A percentile compares a stretch with the other conserved stretches of the same genome.
Conservation (phyloP, 371 early-diverging fungal genomes). For the Mortierella sp. region DNA sequence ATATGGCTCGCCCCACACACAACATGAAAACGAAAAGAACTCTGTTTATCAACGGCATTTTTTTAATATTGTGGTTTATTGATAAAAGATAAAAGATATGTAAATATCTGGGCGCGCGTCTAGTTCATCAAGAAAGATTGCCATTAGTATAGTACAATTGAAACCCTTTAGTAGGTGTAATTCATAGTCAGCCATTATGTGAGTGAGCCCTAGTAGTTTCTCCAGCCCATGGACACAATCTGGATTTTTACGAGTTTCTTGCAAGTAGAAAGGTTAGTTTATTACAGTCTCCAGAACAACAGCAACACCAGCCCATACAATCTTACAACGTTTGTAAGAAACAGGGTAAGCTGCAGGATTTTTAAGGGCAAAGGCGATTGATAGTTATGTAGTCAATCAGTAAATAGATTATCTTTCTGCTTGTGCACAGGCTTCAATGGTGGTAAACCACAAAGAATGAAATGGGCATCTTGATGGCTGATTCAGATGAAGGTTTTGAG, state of each 20-base stretch:
- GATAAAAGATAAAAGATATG: no score
- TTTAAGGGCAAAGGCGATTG: no score
- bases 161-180: not conserved
- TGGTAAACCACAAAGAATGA: not conserved
- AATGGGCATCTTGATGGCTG: not conserved
- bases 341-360: no score
- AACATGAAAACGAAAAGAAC: not conserved
- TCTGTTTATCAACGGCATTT: not conserved
- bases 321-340: no score
- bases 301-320: no score
- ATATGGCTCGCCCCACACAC: no score
- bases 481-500: not conserved
- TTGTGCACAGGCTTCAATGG: conserved; percentile 1
- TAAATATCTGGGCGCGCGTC: no score
- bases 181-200: not conserved
- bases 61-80: not conserved
- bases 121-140: not conserved
- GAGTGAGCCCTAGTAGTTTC: not conserved
- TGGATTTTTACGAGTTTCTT: no score
- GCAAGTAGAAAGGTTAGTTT: no score
- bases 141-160: not conserved
- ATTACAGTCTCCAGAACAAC: no score
- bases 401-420: conserved; percentile 6
- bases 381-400: no score
- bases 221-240: not conserved